phyloP scores from a whole-genome alignment of 179 eudicot species.

The Spergularia azorica region DNA sequence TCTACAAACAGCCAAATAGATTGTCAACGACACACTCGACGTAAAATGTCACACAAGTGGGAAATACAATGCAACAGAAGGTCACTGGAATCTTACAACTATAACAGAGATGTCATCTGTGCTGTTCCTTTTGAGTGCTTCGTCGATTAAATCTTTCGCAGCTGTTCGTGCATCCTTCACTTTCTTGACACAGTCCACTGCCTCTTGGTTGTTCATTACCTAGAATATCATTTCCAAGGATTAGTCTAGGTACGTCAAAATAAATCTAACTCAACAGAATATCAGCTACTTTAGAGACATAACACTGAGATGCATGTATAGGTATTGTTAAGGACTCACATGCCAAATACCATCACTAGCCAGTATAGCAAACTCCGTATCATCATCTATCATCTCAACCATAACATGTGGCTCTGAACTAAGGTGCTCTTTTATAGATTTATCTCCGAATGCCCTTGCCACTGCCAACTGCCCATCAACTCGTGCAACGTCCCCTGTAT shows the following conservation, averaged over 20 bases:
- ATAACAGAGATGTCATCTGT: conserved; percentile 49
- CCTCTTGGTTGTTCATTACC: conserved; percentile 55
- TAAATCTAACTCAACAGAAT: background rate
- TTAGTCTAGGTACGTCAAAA: background rate
- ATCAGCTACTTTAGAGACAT: no score
- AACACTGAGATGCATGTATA: background rate
- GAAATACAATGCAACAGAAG: background rate
- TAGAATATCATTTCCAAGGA: background rate
- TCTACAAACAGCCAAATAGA: background rate
- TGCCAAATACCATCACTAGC: conserved; percentile 98
- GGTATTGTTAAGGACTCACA: conserved; percentile 42
- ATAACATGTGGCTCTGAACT: conserved; percentile 84
- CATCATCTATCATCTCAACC: conserved; percentile 59
- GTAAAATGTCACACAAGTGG: background rate
- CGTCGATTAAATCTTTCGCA: conserved; percentile 39
- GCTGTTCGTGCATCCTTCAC: conserved; percentile 43
- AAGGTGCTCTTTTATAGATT: conserved; percentile 75
- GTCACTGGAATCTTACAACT: conserved; percentile 40
- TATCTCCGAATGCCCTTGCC: conserved; percentile 95
- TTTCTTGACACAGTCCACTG: conserved; percentile 39
- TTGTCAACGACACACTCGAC: background rate
- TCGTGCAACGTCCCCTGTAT: conserved; percentile 79
- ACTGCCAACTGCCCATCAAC: conserved; percentile 94
- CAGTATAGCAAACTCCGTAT: conserved; percentile 64
- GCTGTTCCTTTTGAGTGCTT: conserved; percentile 43